phyloP scores from a whole-genome alignment of 345 rosid genomes.

The Combretum micranthum region DNA sequence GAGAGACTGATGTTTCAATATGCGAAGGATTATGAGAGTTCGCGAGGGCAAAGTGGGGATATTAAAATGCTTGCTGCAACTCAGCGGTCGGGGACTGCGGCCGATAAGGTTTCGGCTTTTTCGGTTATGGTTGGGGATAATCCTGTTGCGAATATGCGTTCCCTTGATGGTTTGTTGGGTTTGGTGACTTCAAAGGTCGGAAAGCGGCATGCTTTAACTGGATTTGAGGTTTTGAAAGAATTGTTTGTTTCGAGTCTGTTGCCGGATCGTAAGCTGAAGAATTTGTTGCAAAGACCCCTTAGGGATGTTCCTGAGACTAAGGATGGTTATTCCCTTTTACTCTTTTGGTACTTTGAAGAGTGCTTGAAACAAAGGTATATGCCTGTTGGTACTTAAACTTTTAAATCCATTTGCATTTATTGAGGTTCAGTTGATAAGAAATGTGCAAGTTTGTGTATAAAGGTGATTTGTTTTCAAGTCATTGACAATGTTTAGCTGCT shows the following conservation, averaged over 20 bases:
- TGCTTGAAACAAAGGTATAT: constrained; percentile 82
- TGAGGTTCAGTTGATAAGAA: not conserved
- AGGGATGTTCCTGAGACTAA: constrained; percentile 66
- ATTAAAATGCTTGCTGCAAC: constrained; percentile 82
- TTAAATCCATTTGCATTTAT: not conserved
- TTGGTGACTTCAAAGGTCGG: constrained; percentile 93
- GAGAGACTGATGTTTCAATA: constrained; percentile 86
- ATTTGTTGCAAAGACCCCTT: constrained; percentile 74
- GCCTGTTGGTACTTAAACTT: not conserved
- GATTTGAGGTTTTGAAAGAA: constrained; percentile 82
- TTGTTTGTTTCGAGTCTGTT: constrained; percentile 73
- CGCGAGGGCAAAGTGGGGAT: constrained; percentile 70
- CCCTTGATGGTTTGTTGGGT: constrained; percentile 92
- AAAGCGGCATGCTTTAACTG: constrained; percentile 79
- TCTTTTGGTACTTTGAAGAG: constrained; percentile 99
- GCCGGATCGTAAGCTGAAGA: constrained; percentile 93
- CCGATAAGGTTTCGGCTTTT: constrained; percentile 90
- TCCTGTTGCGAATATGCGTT: constrained; percentile 78
- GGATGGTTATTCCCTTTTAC: constrained; percentile 88
- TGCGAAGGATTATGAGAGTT: constrained; percentile 47
- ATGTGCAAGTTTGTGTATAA: not conserved
- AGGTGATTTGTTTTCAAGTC: too few species aligned
- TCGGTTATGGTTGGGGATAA: constrained; percentile 84
- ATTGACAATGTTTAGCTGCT: too few species aligned
- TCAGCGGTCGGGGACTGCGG: constrained; percentile 88